Percentiles rank a stretch among this genome's conserved stretches.
These are phyloP conservation scores for Coemansia sp. DNA, from an alignment of 192 early-diverging fungal genomes.

Conservation along the genomic window DNA sequence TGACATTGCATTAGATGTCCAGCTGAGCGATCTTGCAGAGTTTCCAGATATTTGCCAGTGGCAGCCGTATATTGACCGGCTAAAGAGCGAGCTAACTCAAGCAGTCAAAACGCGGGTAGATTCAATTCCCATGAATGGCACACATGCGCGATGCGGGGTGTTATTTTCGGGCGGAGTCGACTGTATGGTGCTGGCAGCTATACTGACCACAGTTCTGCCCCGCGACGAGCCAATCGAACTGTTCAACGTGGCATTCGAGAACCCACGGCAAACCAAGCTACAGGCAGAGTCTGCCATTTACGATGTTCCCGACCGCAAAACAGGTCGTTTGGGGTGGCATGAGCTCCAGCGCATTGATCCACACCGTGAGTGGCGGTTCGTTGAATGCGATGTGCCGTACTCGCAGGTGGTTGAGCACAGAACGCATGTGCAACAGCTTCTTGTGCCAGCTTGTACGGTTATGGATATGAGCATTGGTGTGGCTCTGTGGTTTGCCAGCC, in stretches of 20 bases:
- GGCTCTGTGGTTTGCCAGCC: conserved; percentile 93
- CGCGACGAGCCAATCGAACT: conserved; percentile 79
- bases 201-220: conserved; percentile 73
- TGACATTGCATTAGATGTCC: background rate
- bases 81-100: conserved; percentile 13
- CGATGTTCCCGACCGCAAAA: conserved; percentile 83
- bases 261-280: conserved; percentile 61
- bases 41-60: conserved; percentile 18
- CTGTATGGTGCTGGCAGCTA: conserved; percentile 84
- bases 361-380: conserved; percentile 81
- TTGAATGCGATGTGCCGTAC: conserved; percentile 85
- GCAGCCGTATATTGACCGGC: conserved; percentile 28
- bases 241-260: conserved; percentile 95
- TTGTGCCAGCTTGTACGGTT: conserved; percentile 81
- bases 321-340: conserved; percentile 59
- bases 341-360: conserved; percentile 66
- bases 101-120: conserved; percentile 24
- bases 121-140: conserved; percentile 20
- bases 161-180: conserved; percentile 95
- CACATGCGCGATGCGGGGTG: conserved; percentile 60
- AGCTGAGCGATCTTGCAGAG: conserved; percentile 10
- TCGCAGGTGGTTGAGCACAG: conserved; percentile 59
- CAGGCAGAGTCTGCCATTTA: conserved; percentile 12
- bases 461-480: conserved; percentile 98
- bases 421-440: conserved; percentile 65